phyloP scores from a whole-genome alignment of 2,329 filamentous ascomycete species.

The Aspergillus sp. region DNA sequence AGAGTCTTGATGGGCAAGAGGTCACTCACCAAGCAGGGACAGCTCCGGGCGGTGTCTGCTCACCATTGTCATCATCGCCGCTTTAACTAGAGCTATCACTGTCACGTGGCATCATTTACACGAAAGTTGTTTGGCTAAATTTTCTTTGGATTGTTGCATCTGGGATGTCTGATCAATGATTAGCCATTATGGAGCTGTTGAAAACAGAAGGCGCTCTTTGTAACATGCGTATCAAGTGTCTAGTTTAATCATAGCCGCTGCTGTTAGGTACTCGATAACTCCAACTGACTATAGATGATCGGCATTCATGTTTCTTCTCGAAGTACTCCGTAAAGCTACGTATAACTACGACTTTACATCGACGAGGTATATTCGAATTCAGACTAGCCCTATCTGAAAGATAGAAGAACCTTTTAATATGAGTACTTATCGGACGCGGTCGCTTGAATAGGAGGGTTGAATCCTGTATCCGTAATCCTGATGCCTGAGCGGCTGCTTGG shows the following conservation, averaged over 20 bases:
- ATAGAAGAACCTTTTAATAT: no score
- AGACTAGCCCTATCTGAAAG: no score
- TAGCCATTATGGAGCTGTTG: not conserved
- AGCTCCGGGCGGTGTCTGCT: not conserved
- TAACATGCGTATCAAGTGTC: not conserved
- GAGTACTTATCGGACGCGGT: no score
- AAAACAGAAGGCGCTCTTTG: not conserved
- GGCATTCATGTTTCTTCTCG: not conserved
- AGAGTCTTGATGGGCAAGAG: not conserved
- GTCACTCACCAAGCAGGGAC: not conserved
- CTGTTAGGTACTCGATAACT: not conserved
- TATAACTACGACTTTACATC: not conserved
- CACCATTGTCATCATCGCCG: not conserved
- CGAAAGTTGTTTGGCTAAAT: not conserved
- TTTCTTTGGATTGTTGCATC: not conserved
- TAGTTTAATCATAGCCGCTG: not conserved
- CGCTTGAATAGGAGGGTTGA: not conserved
- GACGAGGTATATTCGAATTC: no score
- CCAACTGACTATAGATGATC: not conserved
- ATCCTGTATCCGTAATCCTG: not conserved
- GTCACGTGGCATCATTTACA: not conserved
- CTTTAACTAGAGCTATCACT: constrained; percentile 1
- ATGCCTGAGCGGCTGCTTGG: not conserved
- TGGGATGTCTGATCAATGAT: not conserved
- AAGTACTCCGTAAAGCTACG: not conserved